Base-by-base conservation (phyloP, 805 yeast species). In the Candida tammaniensis region DNA sequence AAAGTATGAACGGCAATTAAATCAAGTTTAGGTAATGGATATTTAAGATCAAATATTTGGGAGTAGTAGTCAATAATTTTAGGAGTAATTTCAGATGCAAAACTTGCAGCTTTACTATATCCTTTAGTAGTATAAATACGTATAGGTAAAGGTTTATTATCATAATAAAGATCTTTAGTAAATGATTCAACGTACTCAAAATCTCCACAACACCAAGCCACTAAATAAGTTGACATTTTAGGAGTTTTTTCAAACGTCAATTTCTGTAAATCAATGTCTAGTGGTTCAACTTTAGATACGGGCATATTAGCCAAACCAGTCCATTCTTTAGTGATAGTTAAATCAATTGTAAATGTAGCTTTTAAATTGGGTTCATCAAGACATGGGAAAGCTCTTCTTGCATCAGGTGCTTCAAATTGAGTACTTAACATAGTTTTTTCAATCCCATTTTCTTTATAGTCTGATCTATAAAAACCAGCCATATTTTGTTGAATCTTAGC, bases 11-110 rank as follows among this genome's bases (percentile, higher is more conserved):
- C 81, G 3, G 89, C 89, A 24, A 86, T 64, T 59, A 84, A 67
- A 53, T 86, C 95, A 55, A 85, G 64, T 59, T 86, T 86, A 28
- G 94, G 91, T 47, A 86, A 68, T 15, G 94, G 93, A 52, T 83
- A 86, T 40, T 62, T 51, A 32, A 73, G 55, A 40, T 72, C 76
- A 46, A 76, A 76, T 15, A 72, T 60, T 28, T 48, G 49, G 10
- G 75, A 64, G 45, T 72, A 68, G 49, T 60, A 72, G 47, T 73
- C 79, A 25, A 76, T 70, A 27, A 72, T 71, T 33, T 64, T 64
- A 14, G 73, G 69, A 7, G 80, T 69, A 20, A 71, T 64, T 26
- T 56, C 59, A 33, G 68, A 55, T 3, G 80, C 80, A 49, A 66
- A 66, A 38, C 55, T 43, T 3, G 80, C 80, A n/a, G 59, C 64